A percentile compares a stretch with the other conserved stretches of the same genome.
phyloP scores from a whole-genome alignment of 108 stramenopile species.

The Licmophora abbreviata region DNA sequence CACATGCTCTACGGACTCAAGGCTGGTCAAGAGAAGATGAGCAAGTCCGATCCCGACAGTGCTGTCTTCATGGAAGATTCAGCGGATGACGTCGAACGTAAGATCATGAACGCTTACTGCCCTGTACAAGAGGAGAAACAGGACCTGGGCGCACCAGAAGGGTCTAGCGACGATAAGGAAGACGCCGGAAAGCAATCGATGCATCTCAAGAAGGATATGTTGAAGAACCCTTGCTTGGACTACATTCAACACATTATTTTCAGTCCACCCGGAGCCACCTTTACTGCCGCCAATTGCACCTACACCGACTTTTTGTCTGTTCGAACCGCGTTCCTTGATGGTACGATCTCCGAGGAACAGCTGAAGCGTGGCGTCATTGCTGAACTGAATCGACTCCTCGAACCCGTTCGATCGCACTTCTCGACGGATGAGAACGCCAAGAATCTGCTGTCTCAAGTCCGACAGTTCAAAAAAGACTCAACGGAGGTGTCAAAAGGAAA shows the following conservation, averaged over 20 bases:
- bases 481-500: constrained; percentile 22
- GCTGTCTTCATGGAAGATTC: constrained; percentile 99
- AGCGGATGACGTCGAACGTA: constrained; percentile 86
- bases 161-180: constrained; percentile 7
- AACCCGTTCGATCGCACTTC: constrained; percentile 97
- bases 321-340: constrained; percentile 72
- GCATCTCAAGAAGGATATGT: constrained; percentile 62
- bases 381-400: constrained; percentile 82
- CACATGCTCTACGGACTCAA: constrained; percentile 96
- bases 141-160: constrained; percentile 6
- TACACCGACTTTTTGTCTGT: constrained; percentile 78
- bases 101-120: constrained; percentile 88
- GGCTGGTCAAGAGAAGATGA: constrained; percentile 99
- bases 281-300: constrained; percentile 39
- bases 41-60: constrained; percentile 97
- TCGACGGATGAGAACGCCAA: constrained; percentile 75
- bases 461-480: constrained; percentile 73
- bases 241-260: constrained; percentile 95
- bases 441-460: constrained; percentile 81
- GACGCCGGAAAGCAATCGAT: constrained; percentile 87
- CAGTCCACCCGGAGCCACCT: constrained; percentile 67
- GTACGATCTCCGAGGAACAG: constrained; percentile 61
- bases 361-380: constrained; percentile 76
- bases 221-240: constrained; percentile 96
- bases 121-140: constrained; percentile 49